Conservation (phyloP, 2,329 filamentous ascomycete genomes). For the Colletotrichum horii region DNA sequence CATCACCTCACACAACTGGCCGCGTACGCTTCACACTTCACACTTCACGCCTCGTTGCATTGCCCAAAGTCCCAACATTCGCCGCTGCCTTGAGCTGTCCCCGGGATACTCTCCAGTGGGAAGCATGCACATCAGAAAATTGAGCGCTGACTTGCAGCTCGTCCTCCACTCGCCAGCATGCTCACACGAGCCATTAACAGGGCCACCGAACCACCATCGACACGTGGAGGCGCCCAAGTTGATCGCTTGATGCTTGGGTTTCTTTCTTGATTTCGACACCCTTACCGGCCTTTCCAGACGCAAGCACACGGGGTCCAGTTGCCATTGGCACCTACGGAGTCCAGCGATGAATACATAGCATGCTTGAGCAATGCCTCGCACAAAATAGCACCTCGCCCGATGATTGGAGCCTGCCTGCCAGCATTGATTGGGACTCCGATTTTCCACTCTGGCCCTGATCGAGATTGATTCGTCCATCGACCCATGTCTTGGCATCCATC, state of each 20-base stretch:
- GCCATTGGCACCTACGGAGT: no score
- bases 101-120: background rate
- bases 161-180: background rate
- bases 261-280: background rate
- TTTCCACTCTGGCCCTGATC: background rate
- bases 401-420: background rate
- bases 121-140: background rate
- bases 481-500: background rate
- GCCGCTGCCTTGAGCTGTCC: background rate
- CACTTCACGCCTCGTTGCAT: background rate
- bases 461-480: conserved; percentile 4
- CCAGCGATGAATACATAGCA: background rate
- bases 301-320: background rate
- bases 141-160: conserved; percentile 3
- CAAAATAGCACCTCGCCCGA: background rate
- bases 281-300: background rate
- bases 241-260: conserved; percentile 8
- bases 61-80: background rate
- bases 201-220: conserved; percentile 4
- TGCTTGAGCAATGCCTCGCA: background rate
- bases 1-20: background rate
- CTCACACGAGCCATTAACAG: background rate
- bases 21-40: background rate
- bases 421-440: background rate
- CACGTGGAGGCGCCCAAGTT: conserved; percentile 19